These are phyloP conservation scores for Favolaschia claudopus DNA, from an alignment of 768 basidiomycete species.

Conservation along the genomic window DNA sequence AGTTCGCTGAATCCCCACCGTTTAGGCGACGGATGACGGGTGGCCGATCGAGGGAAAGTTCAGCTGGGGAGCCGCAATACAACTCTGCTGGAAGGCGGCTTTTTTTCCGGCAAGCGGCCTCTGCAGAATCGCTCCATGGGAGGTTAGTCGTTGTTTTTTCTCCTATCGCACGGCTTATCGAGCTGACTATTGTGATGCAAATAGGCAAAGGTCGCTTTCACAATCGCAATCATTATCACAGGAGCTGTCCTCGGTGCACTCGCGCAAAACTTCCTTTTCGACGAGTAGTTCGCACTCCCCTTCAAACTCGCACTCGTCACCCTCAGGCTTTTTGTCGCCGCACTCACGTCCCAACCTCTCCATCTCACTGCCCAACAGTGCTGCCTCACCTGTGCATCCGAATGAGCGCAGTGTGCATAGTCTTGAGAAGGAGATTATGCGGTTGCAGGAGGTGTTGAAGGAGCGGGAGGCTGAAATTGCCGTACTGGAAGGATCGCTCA, in stretches of 20 bases:
- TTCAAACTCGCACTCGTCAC: conserved; percentile 62
- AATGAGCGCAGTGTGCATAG: conserved; percentile 83
- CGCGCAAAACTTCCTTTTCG: conserved; percentile 83
- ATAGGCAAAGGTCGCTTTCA: conserved; percentile 76
- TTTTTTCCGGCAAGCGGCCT: conserved; percentile 91
- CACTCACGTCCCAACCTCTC: conserved; percentile 62
- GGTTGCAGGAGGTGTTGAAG: conserved; percentile 90
- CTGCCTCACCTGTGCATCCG: conserved; percentile 33
- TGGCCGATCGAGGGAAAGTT: conserved; percentile 57
- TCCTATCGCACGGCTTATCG: conserved; percentile 16
- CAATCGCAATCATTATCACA: conserved; percentile 97
- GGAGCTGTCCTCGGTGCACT: conserved; percentile 90
- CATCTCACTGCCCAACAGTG: conserved; percentile 58
- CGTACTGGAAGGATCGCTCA: conserved; percentile 67
- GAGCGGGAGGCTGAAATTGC: conserved; percentile 93
- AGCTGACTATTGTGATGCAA: conserved; percentile 25
- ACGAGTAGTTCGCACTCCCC: conserved; percentile 67
- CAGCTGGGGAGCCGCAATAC: conserved; percentile 48
- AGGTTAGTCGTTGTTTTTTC: conserved; percentile 55
- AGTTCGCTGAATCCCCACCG: conserved; percentile 45
- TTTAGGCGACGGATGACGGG: conserved; percentile 62
- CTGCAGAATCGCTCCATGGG: conserved; percentile 87
- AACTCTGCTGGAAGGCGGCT: conserved; percentile 67
- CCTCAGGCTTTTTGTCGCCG: conserved; percentile 33
- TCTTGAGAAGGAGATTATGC: conserved; percentile 94